Evolutionary conservation across 2,329 filamentous ascomycete genomes (phyloP).

Genomic region (Colletotrichum liriopes): DNA sequence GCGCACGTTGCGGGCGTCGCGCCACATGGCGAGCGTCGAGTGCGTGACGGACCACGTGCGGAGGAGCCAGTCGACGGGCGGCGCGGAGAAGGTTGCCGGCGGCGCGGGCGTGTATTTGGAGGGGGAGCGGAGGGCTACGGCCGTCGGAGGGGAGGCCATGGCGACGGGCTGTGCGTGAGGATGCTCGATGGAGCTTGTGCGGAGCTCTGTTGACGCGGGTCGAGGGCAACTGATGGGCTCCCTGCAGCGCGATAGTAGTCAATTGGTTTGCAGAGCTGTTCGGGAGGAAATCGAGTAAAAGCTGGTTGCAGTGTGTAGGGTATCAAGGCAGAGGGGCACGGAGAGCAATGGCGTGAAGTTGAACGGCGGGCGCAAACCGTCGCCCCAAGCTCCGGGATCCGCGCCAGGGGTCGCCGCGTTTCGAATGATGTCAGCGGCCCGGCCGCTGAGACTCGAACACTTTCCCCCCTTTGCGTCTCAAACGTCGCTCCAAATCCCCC

Average conservation of each 20-base stretch:
- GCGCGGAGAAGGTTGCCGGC: conserved; percentile 54
- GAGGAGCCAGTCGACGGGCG: conserved; percentile 72
- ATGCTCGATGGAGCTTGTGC: not conserved
- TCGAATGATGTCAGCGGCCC: conserved; percentile 42
- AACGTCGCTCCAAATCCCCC: not conserved
- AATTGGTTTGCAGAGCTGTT: no score
- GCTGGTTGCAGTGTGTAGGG: not conserved
- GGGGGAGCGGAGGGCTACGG: conserved; percentile 52
- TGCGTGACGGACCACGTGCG: conserved; percentile 83
- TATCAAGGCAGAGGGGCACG: not conserved
- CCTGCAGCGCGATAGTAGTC: not conserved
- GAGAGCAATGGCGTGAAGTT: not conserved
- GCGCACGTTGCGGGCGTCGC: conserved; percentile 81
- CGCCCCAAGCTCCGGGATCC: conserved; percentile 55
- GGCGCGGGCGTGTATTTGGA: conserved; percentile 62
- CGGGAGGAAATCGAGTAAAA: not conserved
- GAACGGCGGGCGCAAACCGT: conserved; percentile 14
- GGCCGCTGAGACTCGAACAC: conserved; percentile 6
- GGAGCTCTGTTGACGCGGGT: not conserved
- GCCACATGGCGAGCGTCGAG: conserved; percentile 86
- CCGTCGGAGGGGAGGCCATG: conserved; percentile 40
- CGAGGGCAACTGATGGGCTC: not conserved
- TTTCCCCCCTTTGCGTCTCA: not conserved
- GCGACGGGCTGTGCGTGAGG: not conserved
- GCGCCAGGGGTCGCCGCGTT: conserved; percentile 37